Evolutionary conservation across 73 alveolate species (phyloP), one percentile per base, ranked within the genome.

Genomic region (Blepharisma japonicum): DNA sequence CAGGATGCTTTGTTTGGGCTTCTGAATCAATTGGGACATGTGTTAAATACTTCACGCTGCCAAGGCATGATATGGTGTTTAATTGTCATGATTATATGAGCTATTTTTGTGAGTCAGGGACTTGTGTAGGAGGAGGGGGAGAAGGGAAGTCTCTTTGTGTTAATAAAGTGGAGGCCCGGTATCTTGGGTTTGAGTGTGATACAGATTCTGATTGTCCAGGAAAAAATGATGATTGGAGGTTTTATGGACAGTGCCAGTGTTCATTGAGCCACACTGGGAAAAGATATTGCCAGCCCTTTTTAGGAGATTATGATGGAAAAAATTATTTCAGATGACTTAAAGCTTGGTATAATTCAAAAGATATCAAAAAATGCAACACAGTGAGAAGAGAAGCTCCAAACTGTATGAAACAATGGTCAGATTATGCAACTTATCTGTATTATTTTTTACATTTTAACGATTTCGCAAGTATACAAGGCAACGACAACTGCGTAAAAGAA

Each of bases 101-200:
- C 11, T 9, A 14, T n/a, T 61, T 61, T 14, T 61, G 74, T 61
- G 49, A 61, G 2, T 61, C 74, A 14, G 74, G 74, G 6, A 61
- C 14, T 25, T 61, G 74, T 61, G 74, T n/a, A 20, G 74, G 74
- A 25, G 47, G 47, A 14, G 74, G 74, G 47, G 47, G 47, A 14
- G 74, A 39, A 25, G 74, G 74, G 18, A 61, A 61, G 23, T n/a
- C 47, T 25, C 47, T 61, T 61, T 61, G 74, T 25, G 23, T 61
- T 0, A 39, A 61, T 9, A 25, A 39, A 9, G 23, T 61, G 14
- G 23, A 61, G 74, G 4, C 74, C 2, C 0, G 48, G 47, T 61
- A 61, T 61, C 47, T 61, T 20, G 50, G 14, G 18, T 25, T 9
- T 61, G 38, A n/a, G 2, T 61, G 74, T 61, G 47, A 61, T 2